phyloP scores from a whole-genome alignment of 805 yeast species.

The Hanseniaspora mollemarum region DNA sequence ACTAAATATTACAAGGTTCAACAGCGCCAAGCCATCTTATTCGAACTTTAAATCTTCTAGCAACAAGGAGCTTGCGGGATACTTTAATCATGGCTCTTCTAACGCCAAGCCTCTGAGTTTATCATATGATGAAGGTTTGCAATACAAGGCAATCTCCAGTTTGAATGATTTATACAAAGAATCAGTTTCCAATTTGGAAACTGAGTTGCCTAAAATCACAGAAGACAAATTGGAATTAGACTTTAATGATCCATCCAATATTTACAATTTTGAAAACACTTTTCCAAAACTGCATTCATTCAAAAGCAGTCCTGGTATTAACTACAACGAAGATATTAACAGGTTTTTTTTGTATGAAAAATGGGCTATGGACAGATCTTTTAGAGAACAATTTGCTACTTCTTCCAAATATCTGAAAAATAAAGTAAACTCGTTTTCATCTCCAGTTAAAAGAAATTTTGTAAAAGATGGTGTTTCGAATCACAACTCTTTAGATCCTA shows the following conservation, averaged over 20 bases:
- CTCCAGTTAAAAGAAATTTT: neutral
- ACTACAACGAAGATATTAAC: conserved; percentile 9
- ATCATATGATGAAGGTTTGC: neutral
- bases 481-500: conserved; percentile 4
- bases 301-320: conserved; percentile 1
- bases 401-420: neutral
- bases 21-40: neutral
- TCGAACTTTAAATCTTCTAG: neutral
- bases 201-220: neutral
- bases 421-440: neutral
- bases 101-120: neutral
- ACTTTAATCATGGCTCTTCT: neutral
- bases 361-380: conserved; percentile 5
- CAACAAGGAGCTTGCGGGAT: neutral
- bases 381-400: neutral
- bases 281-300: conserved; percentile 5
- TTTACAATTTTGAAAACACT: conserved; percentile 11
- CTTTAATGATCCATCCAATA: conserved; percentile 2
- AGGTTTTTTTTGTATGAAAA: conserved; percentile 11
- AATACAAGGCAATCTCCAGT: neutral
- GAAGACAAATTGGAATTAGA: neutral
- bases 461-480: neutral
- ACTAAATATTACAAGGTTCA: neutral
- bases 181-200: neutral
- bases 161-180: neutral